Conservation (phyloP, 768 basidiomycete genomes). For the Asterophora parasitica region DNA sequence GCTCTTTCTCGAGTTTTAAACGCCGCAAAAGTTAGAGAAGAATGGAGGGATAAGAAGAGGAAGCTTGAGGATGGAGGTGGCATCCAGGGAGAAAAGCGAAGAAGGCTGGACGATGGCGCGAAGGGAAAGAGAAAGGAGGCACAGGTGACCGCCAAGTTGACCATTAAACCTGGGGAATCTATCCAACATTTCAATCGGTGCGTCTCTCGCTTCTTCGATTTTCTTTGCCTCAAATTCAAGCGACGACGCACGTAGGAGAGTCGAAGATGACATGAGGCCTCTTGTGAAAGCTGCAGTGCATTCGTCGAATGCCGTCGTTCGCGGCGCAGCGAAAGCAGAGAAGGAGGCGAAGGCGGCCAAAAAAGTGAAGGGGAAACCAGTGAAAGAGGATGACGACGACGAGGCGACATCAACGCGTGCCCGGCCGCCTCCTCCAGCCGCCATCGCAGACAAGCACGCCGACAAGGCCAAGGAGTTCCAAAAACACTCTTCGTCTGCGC, state of each 20-base stretch:
- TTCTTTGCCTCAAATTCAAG: not conserved
- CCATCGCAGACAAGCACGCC: constrained; percentile 20
- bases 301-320: constrained; percentile 45
- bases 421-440: constrained; percentile 7
- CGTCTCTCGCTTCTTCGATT: constrained; percentile 11
- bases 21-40: constrained; percentile 52
- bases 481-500: constrained; percentile 45
- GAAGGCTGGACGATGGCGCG: constrained; percentile 21
- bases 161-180: constrained; percentile 64
- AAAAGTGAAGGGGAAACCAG: constrained; percentile 14
- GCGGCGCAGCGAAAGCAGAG: constrained; percentile 39
- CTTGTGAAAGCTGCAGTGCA: constrained; percentile 58
- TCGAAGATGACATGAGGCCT: constrained; percentile 68
- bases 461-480: constrained; percentile 45
- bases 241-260: constrained; percentile 43
- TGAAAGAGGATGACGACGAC: constrained; percentile 16
- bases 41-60: constrained; percentile 48
- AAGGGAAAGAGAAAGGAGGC: constrained; percentile 21
- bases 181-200: constrained; percentile 75
- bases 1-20: constrained; percentile 61
- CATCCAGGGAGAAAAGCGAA: constrained; percentile 26
- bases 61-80: constrained; percentile 25
- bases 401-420: constrained; percentile 9
- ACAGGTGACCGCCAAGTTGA: constrained; percentile 23
- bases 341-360: constrained; percentile 26